These are phyloP conservation scores for Hypoxylon rubiginosum DNA, from an alignment of 2,329 filamentous ascomycete species.

Conservation along the genomic window DNA sequence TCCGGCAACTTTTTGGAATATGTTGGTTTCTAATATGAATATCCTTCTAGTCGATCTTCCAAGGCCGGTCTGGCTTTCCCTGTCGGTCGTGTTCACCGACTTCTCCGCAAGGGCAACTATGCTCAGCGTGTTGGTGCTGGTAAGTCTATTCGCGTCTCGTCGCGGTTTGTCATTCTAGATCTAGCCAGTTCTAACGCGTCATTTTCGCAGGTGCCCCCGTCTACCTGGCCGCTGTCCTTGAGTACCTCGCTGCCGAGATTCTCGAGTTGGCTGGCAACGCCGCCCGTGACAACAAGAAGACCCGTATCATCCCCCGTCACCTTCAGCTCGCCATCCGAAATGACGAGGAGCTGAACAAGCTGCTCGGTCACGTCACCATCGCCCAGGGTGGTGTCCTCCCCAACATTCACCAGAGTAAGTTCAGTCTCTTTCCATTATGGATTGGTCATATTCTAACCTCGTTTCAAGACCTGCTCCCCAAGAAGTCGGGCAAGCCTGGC, in stretches of 20 bases:
- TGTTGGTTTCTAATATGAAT: slow-evolving; percentile 55
- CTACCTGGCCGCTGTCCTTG: slow-evolving; percentile 96
- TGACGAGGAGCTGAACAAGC: slow-evolving; percentile 99
- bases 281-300: slow-evolving; percentile 99
- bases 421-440: slow-evolving; percentile 43
- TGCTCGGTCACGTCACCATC: slow-evolving; percentile 94
- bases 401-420: slow-evolving; percentile 97
- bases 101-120: slow-evolving; percentile 99
- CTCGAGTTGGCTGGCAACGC: slow-evolving; percentile 99
- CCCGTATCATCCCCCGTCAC: slow-evolving; percentile 99
- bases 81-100: slow-evolving; percentile 99
- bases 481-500: slow-evolving; percentile 97
- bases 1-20: background rate
- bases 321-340: slow-evolving; percentile 99
- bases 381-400: slow-evolving; percentile 97
- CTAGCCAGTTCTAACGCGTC: slow-evolving; percentile 15
- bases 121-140: slow-evolving; percentile 99
- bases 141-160: slow-evolving; percentile 13
- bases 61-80: slow-evolving; percentile 99
- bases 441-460: slow-evolving; percentile 55
- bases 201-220: slow-evolving; percentile 79
- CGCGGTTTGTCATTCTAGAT: background rate
- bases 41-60: slow-evolving; percentile 83
- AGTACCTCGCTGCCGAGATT: slow-evolving; percentile 98
- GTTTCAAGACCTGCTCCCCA: slow-evolving; percentile 88